Percentiles rank a stretch among this genome's conserved stretches.
Conservation (phyloP, 2,329 filamentous ascomycete genomes). For the Nannizziopsis barbatae region DNA sequence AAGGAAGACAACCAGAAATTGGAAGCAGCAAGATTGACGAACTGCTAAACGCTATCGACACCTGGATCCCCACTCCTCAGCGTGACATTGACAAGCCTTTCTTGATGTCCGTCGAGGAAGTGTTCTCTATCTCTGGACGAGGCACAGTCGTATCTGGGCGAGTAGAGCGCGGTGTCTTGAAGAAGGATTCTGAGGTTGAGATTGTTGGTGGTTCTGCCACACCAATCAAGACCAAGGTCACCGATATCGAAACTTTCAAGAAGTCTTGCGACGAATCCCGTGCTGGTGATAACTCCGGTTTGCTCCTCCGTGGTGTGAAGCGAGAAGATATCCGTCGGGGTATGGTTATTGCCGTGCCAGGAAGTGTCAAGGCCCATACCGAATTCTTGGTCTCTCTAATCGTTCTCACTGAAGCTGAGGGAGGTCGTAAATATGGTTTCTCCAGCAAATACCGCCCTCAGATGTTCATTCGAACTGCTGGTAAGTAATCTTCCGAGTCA, state of each 20-base stretch:
- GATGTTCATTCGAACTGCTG: constrained; percentile 88
- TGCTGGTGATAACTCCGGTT: constrained; percentile 95
- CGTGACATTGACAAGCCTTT: constrained; percentile 97
- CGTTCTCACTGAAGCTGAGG: constrained; percentile 94
- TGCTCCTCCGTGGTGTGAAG: constrained; percentile 88
- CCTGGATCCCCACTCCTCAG: constrained; percentile 90
- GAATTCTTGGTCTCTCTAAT: constrained; percentile 96
- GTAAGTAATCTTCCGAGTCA: constrained; percentile 42
- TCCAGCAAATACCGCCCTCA: constrained; percentile 92
- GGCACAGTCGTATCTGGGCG: constrained; percentile 94
- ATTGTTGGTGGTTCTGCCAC: constrained; percentile 74
- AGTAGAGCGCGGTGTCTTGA: constrained; percentile 89
- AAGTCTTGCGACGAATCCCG: constrained; percentile 96
- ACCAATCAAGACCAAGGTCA: constrained; percentile 96
- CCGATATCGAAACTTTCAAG: constrained; percentile 99
- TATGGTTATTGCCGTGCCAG: constrained; percentile 84
- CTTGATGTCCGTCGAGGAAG: constrained; percentile 95
- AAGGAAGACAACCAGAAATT: constrained; percentile 76
- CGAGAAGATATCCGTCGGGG: constrained; percentile 89
- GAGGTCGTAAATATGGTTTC: constrained; percentile 94
- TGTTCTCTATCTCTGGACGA: constrained; percentile 82
- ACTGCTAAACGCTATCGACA: constrained; percentile 78
- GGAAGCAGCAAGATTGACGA: constrained; percentile 81
- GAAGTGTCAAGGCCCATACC: constrained; percentile 70
- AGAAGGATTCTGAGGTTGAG: constrained; percentile 91